These are phyloP conservation scores for Didymellaceae sp. DNA, from an alignment of 2,329 filamentous ascomycete species.

Conservation along the genomic window DNA sequence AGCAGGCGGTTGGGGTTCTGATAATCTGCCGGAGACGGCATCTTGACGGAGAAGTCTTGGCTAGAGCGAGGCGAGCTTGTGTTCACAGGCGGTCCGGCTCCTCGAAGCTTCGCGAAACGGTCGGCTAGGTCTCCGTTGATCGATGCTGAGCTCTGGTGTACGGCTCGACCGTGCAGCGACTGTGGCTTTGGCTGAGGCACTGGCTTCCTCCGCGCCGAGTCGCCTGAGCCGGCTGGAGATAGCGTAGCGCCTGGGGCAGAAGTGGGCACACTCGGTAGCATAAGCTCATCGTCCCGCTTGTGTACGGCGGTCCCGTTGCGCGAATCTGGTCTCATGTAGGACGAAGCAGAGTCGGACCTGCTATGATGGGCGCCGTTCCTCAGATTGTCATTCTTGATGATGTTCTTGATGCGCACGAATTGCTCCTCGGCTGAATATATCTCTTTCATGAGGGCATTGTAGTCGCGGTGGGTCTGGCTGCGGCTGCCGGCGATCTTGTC, in stretches of 20 bases:
- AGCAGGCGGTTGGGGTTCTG: constrained; percentile 41
- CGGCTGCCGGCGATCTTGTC: constrained; percentile 66
- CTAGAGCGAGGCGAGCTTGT: constrained; percentile 30
- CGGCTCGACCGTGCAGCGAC: constrained; percentile 67
- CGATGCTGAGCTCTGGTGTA: constrained; percentile 49
- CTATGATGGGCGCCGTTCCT: constrained; percentile 61
- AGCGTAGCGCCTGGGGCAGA: constrained; percentile 25
- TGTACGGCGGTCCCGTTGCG: constrained; percentile 24
- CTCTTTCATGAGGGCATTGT: constrained; percentile 43
- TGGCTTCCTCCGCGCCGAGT: constrained; percentile 42
- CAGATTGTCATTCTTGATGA: constrained; percentile 60
- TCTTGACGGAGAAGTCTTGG: constrained; percentile 46
- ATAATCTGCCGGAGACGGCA: constrained; percentile 52
- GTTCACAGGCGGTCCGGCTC: constrained; percentile 27
- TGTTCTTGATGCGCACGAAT: constrained; percentile 57
- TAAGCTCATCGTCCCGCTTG: constrained; percentile 41
- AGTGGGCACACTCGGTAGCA: constrained; percentile 44
- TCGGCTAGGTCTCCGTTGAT: constrained; percentile 44
- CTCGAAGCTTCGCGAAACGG: constrained; percentile 48
- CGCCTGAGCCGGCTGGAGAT: constrained; percentile 27
- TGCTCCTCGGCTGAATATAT: constrained; percentile 49
- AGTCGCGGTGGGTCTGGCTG: constrained; percentile 57
- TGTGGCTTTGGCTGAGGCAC: constrained; percentile 71
- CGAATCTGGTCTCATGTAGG: constrained; percentile 20
- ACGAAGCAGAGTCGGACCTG: constrained; percentile 20